phyloP scores from a whole-genome alignment of 2,329 filamentous ascomycete genomes.

The Furcasterigmium furcatum region DNA sequence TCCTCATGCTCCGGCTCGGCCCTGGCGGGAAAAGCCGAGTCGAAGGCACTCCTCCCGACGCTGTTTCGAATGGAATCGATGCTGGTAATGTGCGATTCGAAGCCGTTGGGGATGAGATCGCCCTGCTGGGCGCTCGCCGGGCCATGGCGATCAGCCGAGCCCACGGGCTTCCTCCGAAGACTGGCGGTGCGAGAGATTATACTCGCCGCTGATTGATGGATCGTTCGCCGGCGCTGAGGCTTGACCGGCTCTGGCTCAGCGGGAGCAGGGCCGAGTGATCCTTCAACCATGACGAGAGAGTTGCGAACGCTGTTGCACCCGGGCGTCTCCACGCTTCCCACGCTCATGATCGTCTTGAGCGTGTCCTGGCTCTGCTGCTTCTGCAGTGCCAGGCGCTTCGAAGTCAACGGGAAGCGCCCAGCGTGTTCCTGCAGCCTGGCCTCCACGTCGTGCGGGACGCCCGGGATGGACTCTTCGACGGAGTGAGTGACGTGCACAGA shows the following conservation, averaged over 20 bases:
- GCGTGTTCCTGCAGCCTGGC: conserved; percentile 29
- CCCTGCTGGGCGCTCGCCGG: conserved; percentile 1
- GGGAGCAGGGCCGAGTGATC: neutral
- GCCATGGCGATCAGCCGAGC: neutral
- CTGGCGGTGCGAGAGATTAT: conserved; percentile 10
- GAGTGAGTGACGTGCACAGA: conserved; percentile 27
- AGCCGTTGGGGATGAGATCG: conserved; percentile 12
- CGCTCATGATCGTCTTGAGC: conserved; percentile 46
- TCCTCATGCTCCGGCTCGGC: conserved; percentile 5
- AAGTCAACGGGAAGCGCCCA: conserved; percentile 25
- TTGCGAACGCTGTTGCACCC: neutral
- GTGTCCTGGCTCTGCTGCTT: conserved; percentile 42
- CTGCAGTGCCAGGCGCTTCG: conserved; percentile 32
- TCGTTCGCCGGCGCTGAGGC: conserved; percentile 6
- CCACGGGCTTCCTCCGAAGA: conserved; percentile 9
- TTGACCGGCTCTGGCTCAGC: conserved; percentile 1
- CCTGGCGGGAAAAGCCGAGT: conserved; percentile 17
- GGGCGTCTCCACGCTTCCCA: conserved; percentile 36
- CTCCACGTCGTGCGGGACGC: conserved; percentile 29
- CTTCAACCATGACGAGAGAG: neutral
- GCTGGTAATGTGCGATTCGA: conserved; percentile 15
- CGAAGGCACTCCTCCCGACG: conserved; percentile 21
- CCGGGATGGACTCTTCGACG: conserved; percentile 26
- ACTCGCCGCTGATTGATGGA: conserved; percentile 12
- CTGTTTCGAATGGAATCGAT: conserved; percentile 16